Conservation (phyloP, 2,329 filamentous ascomycete species). For the Penicillium capsulatum region DNA sequence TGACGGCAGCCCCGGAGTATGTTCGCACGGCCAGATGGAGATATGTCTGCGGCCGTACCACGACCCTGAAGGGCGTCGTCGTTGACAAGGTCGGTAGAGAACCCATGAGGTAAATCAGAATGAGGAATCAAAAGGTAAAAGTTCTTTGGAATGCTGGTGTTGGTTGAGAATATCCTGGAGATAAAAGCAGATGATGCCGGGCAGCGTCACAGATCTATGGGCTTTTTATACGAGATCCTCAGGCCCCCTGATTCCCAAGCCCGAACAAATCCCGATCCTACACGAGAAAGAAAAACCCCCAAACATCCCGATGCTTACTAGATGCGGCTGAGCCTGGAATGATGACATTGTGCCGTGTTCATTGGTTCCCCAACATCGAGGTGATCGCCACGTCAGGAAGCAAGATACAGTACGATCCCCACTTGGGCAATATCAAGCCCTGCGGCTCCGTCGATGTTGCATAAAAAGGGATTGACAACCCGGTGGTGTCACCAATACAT, state of each 20-base stretch:
- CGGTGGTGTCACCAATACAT: not conserved
- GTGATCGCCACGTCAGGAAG: conserved; percentile 3
- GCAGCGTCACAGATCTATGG: not conserved
- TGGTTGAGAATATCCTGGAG: not conserved
- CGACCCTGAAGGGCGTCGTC: conserved; percentile 27
- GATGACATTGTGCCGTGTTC: conserved; percentile 11
- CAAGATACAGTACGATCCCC: conserved; percentile 1
- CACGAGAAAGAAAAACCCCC: not conserved
- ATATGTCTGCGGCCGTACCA: conserved; percentile 24
- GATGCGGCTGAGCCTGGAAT: conserved; percentile 11
- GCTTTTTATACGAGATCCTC: conserved; percentile 5
- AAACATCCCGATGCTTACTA: not conserved
- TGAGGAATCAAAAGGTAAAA: not conserved
- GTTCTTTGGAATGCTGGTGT: not conserved
- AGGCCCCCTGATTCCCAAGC: conserved; percentile 1
- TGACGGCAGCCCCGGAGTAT: conserved; percentile 23
- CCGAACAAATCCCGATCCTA: conserved; percentile 5
- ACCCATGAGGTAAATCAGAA: conserved; percentile 22
- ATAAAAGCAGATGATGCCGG: conserved; percentile 1
- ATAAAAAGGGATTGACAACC: conserved; percentile 1
- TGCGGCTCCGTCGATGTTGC: conserved; percentile 7
- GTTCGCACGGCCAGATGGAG: conserved; percentile 24
- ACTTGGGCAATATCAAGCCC: conserved; percentile 1
- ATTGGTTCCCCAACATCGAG: conserved; percentile 7
- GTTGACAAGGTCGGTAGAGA: conserved; percentile 25